Evolutionary conservation across 2,329 filamentous ascomycete genomes (phyloP), one percentile per base, ranked within the genome.

Genomic region (Stachybotrys chlorohalonatus): DNA sequence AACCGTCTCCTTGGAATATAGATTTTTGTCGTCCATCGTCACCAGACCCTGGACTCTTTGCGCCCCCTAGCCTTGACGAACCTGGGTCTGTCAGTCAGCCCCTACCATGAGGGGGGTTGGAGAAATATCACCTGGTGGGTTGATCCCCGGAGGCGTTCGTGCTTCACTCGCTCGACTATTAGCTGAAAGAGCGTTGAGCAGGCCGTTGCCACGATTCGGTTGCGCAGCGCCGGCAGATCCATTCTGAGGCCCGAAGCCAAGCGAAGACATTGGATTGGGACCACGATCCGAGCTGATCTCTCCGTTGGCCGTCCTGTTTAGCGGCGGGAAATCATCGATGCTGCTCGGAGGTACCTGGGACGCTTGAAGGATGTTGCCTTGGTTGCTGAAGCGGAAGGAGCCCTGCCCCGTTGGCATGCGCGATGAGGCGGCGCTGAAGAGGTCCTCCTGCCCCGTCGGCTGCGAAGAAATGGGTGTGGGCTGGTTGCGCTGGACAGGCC

Each of bases 181-280:
- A 6, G 81, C 81, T 48, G 82, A 83, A n/a, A 86, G 68, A 4
- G 82, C 83, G 63, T 83, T 86, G 49, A 86, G 68, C 46, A 86
- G 71, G 8, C 83, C 83, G 62, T 86, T 86, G 11, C 78, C 82
- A 54, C 81, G 73, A 55, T 70, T 75, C 47, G 69, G 68, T 54
- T 74, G 73, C 53, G 73, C 63, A 17, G 61, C 59, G 46, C 60
- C 63, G 31, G 67, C 58, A 39, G 72, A 58, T 5, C 70, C 66
- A 52, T 71, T 70, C 59, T 78, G 79, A 24, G 75, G 69, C 47
- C 75, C 76, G 56, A 85, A 84, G 7, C 76, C 77, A 52, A 83
- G 62, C 49, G 75, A 77, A 30, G 78, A 77, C 72, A 83, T 78
- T 53, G 83, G 58, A 58, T 68, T 78, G 30, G 73, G 69, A 31